Conservation (phyloP, 495 filamentous ascomycete genomes). For the Xylaria palmicola region DNA sequence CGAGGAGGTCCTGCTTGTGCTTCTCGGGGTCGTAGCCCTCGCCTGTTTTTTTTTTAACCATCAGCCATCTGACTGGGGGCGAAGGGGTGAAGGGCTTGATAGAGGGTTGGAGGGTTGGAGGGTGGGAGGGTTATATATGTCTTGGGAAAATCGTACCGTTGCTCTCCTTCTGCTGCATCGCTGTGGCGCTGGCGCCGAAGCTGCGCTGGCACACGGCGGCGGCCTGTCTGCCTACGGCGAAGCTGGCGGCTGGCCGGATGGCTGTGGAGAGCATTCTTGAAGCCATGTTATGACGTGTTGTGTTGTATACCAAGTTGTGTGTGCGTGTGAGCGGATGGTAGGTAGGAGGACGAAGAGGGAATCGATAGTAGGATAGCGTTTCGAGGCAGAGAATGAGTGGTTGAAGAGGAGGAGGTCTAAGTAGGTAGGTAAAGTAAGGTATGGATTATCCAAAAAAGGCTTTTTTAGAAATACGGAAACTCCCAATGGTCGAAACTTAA, state of each 20-base stretch:
- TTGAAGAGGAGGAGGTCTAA: background rate
- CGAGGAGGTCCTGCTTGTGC: conserved; percentile 70
- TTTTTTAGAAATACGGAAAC: background rate
- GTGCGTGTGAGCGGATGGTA: background rate
- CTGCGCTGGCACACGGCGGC: conserved; percentile 2
- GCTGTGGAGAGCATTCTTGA: conserved; percentile 10
- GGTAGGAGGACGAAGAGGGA: background rate
- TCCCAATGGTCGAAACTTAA: background rate
- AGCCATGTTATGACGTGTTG: conserved; percentile 8
- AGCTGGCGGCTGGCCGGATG: conserved; percentile 9
- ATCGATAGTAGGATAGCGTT: too few species aligned
- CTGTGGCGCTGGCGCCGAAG: conserved; percentile 26
- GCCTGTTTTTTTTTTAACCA: conserved; percentile 31
- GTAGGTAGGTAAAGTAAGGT: background rate
- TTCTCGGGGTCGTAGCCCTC: conserved; percentile 53
- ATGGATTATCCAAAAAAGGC: background rate
- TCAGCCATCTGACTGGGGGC: too few species aligned
- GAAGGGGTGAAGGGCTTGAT: conserved; percentile 3
- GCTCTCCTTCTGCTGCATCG: conserved; percentile 30
- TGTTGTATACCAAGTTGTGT: too few species aligned
- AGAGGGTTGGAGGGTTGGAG: background rate
- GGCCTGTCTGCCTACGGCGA: conserved; percentile 8
- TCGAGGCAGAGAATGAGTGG: too few species aligned
- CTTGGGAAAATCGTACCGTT: conserved; percentile 13
- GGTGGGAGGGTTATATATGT: background rate